Base-by-base conservation (phyloP, 768 basidiomycete genomes). In the Roridomyces roridus region DNA sequence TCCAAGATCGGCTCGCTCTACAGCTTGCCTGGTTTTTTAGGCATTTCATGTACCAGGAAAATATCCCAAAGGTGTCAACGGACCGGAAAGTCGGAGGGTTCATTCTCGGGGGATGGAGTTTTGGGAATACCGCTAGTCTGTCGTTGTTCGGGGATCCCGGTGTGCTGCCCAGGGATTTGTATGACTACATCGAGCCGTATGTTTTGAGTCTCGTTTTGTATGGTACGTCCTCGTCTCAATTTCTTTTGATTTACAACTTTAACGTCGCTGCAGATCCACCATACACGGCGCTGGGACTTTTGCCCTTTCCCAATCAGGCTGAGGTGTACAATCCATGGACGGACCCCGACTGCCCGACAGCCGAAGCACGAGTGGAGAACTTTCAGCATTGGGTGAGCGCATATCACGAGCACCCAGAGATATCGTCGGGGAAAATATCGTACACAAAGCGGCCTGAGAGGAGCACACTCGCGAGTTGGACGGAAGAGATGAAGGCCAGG, bases 81-180 rank as follows among this genome's bases (percentile, higher is more conserved):
- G 63, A 64, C 15, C 28, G 36, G 20, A 51, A 31, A 20, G 21
- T 44, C 9, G 77, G 77, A 3, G 78, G 78, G 0, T 51, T 78
- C n/a, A 67, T 69, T 2, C 51, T 77, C 9, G 44, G 74, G 60
- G 77, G 77, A 5, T 80, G 78, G 77, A 76, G 76, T 3, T 65
- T 74, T 50, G 78, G 77, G 1, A 63, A 57, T 12, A 64, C 67
- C 14, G 68, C 69, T 2, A 59, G 64, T 8, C 66, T 76, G 44
- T n/a, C 72, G 14, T 53, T 77, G 5, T 66, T 77, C 29, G 66
- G 65, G 0, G 63, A 72, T 45, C 60, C 62, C 4, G 37, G 47
- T 9, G 51, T 69, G 5, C 51, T 78, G 14, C 55, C 65, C 0
- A 29, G 46, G 12, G 64, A 61, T 5, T 11, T 64, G 1, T 68